Evolutionary conservation across 352 stramenopile species (phyloP).

Genomic region (Sclerospora graminicola): DNA sequence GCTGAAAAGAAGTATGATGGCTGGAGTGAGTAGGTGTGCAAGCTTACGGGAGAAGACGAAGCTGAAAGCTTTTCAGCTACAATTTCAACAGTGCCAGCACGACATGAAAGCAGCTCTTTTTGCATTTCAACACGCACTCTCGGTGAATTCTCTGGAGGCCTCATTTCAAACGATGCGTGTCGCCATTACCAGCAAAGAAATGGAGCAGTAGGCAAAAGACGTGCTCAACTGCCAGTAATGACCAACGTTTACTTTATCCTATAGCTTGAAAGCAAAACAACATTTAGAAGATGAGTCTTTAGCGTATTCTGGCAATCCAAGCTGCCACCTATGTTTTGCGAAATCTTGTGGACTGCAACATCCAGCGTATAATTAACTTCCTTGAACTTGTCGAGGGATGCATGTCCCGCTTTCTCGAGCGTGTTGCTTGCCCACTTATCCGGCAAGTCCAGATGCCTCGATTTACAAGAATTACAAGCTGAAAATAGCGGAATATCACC

Average conservation of each 20-base stretch:
- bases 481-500: no score
- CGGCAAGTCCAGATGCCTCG: no score
- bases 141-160: conserved; percentile 38
- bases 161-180: conserved; percentile 29
- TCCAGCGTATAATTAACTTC: conserved; percentile 46
- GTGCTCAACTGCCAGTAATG: no score
- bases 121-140: conserved; percentile 49
- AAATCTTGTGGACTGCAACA: conserved; percentile 73
- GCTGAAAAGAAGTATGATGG: conserved; percentile 58
- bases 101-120: conserved; percentile 63
- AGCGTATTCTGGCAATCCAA: conserved; percentile 28
- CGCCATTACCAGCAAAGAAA: conserved; percentile 12
- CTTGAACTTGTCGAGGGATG: conserved; percentile 49
- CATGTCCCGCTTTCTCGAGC: conserved; percentile 50
- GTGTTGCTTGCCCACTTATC: conserved; percentile 79
- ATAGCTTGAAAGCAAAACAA: conserved; percentile 3
- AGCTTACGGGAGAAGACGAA: conserved; percentile 62
- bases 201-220: conserved; percentile 4
- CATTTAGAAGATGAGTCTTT: conserved; percentile 7
- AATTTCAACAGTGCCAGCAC: conserved; percentile 62
- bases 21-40: conserved; percentile 66
- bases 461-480: no score
- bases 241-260: no score
- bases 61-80: conserved; percentile 48
- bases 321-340: conserved; percentile 52